Base-by-base conservation (phyloP, 2,329 filamentous ascomycete genomes). In the Hymenoscyphus infarciens region DNA sequence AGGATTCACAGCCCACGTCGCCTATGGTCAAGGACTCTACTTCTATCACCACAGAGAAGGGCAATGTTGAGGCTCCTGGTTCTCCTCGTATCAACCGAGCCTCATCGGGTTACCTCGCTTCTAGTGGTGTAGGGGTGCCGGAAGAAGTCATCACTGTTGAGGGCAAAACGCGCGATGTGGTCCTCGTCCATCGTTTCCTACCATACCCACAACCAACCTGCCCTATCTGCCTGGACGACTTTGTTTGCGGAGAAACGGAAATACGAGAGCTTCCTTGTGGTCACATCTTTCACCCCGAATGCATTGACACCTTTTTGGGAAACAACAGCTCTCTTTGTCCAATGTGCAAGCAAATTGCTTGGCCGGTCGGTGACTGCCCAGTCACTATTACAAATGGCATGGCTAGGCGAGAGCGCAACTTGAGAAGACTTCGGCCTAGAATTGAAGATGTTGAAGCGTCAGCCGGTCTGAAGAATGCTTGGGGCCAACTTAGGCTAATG, bases 271-370 rank as follows among this genome's bases (percentile, higher is more conserved):
- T 98, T 2, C 87, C 91, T 0, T 99, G 95, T 70, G 87, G 89
- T 0, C 95, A 99, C 74, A 94, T 98, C 62, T 99, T 93, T 75
- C 94, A 99, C 68, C 89, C 91, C 0, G 88, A 90, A 67, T 99
- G 95, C 72, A 93, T 98, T 67, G 93, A 98, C 72, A 84, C 87
- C 25, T 97, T 95, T 70, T 80, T 98, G 13, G 81, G 83, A 53
- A 82, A 87, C 61, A 88, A 89, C 72, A 96, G 90, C 73, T 96
- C 91, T 19, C 81, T 97, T 1, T 99, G 95, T 72, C 94, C 95
- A 0, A 80, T 96, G 69, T 99, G 95, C 80, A 97, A 97, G 75
- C 85, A 88, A 64, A 90, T 85, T 57, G 91, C 93, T 71, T 77
- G 97, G 0, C 92, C 93, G 6, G 71, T 74, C 69, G 78, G 91